Evolutionary conservation across 129 eudicot species (phyloP), one percentile per base, ranked within the genome.

Genomic region (Deinandra increscens): DNA sequence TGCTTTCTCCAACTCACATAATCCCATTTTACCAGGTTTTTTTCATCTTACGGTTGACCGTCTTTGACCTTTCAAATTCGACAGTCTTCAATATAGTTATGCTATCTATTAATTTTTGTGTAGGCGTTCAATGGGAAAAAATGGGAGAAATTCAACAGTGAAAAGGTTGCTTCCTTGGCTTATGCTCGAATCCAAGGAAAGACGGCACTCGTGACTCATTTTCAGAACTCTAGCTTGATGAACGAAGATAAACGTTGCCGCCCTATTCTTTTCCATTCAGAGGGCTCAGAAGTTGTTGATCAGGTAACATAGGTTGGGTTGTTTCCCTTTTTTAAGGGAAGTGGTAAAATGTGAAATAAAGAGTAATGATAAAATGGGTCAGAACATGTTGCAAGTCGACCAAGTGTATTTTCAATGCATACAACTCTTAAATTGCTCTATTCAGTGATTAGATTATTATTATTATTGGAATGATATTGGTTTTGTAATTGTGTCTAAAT

Each of bases 61-160:
- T 55, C 15, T 43, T 71, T 64, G 61, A 43, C 54, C 42, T 65
- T 64, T 7, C 51, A 17, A 38, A 12, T 36, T 39, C 14, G 29
- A 22, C 39, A 38, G 45, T 41, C 68, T 43, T 1, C 13, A 54
- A 26, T 20, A n/a, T 53, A 38, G 65, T 41, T 44, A n/a, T 18
- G 9, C 2, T n/a, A 7, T 20, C 17, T 8, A 17, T 42, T 49
- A 11, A 44, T 42, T 33, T 33, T 14, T 34, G 42, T 84, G 64
- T 79, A 92, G 98, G 96, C 89, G 23, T 89, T 92, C 37, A 83
- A 92, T 46, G 98, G 98, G 68, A 92, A 89, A 71, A 89, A 80
- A 69, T 92, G 98, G 98, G 98, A 92, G 62, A 91, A 88, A 71
- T 91, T 91, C 77, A 91, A 91, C 71, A 91, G 96, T 56, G 98